These are phyloP conservation scores for Pseudocercospora crystallina DNA, from an alignment of 2,329 filamentous ascomycete species.

Conservation along the genomic window DNA sequence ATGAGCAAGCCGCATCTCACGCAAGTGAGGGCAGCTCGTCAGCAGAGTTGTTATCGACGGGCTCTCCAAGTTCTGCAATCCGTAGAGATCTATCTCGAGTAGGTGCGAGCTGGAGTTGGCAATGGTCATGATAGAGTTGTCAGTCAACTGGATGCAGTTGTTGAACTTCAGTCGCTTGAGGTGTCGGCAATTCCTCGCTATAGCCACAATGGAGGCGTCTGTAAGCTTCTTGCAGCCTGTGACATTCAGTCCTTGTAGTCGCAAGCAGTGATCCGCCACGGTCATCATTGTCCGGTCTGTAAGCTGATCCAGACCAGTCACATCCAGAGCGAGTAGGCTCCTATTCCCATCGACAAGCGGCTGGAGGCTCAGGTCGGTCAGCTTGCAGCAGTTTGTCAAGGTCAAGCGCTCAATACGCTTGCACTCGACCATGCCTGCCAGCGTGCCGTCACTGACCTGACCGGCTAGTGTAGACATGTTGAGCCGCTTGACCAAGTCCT, in stretches of 20 bases:
- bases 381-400: conserved; percentile 79
- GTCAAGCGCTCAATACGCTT: conserved; percentile 91
- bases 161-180: conserved; percentile 96
- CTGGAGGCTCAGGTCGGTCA: conserved; percentile 82
- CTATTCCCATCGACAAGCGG: conserved; percentile 76
- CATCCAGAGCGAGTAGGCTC: conserved; percentile 83
- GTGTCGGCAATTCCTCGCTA: conserved; percentile 80
- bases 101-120: conserved; percentile 87
- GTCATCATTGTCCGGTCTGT: conserved; percentile 77
- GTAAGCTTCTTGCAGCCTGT: conserved; percentile 81
- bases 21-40: conserved; percentile 74
- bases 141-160: conserved; percentile 80
- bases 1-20: conserved; percentile 82
- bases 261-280: conserved; percentile 77
- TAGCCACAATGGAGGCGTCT: conserved; percentile 76
- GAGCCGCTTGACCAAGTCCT: conserved; percentile 84
- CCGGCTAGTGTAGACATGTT: conserved; percentile 80
- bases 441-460: conserved; percentile 83
- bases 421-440: conserved; percentile 78
- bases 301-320: conserved; percentile 76
- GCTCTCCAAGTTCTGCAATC: conserved; percentile 78
- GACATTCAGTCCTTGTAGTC: conserved; percentile 89
- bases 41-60: conserved; percentile 80
- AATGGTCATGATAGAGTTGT: conserved; percentile 79
- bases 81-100: conserved; percentile 91